Evolutionary conservation across 805 yeast species (phyloP), one percentile per base, ranked within the genome.

Genomic region (Ogataea pini): DNA sequence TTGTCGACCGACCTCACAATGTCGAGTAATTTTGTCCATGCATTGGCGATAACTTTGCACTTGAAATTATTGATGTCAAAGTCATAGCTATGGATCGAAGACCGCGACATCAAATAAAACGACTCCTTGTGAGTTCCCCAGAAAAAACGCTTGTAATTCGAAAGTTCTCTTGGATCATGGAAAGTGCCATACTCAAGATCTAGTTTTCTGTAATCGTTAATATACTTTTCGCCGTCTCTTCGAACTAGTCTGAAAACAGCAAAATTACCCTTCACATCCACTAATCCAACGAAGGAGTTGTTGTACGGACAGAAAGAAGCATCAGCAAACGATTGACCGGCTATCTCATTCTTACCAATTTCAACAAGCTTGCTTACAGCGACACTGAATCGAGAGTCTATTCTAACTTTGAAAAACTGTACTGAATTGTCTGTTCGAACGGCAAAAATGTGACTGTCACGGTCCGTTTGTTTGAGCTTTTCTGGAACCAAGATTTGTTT

Each of bases 251-350:
- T 55, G 59, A 75, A 76, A 1, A 75, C 36, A 2, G 68, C 70
- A 72, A 83, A 78, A 45, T 77, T 74, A 0, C 89, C 89, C 31
- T 70, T 68, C 1, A 69, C 56, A 58, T 83, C 89, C 7, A 81
- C 61, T 1, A 75, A 58, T 0, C 72, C 75, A 51, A 81, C 62
- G 38, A 62, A 62, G 8, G 57, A 51, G 22, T 57, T 50, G 38
- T 75, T 70, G 64, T 65, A 69, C 0, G 82, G 80, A 48, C 72
- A 72, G 44, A 75, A 73, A 16, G 49, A 42, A 4, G 47, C 64
- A 60, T 80, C 80, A 1, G 80, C 72, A 44, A 73, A 65, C 7
- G 60, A 60, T 14, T 48, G 43, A 3, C 59, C 57, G 4, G 54
- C 45, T 4, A 70, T 43, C 1, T 59, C 55, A 4, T 34, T 25